These are phyloP conservation scores for Annulohypoxylon maeteangense DNA, from an alignment of 495 filamentous ascomycete genomes.

Conservation along the genomic window DNA sequence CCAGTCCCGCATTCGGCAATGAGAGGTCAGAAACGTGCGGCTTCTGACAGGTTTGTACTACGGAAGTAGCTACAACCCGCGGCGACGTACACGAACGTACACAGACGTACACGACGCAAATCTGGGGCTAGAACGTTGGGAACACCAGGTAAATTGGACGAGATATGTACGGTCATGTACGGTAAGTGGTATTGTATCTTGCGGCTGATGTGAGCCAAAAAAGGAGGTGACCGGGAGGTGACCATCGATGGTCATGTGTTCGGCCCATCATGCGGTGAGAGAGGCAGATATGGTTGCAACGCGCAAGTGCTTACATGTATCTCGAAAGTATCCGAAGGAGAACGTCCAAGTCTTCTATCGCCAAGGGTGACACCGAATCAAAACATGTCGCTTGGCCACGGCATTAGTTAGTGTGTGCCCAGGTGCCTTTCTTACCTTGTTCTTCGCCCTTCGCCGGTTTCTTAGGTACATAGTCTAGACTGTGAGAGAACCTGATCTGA, in stretches of 20 bases:
- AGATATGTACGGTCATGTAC: background rate
- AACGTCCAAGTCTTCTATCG: conserved; percentile 10
- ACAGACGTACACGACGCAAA: conserved; percentile 2
- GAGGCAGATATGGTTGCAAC: conserved; percentile 34
- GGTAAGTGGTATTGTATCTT: conserved; percentile 17
- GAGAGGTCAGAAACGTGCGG: conserved; percentile 21
- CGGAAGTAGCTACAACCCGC: conserved; percentile 18
- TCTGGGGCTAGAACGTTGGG: conserved; percentile 1
- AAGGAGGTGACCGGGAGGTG: conserved; percentile 25
- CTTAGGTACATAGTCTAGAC: background rate
- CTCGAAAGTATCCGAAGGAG: conserved; percentile 21
- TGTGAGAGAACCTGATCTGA: background rate
- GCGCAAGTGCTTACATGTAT: conserved; percentile 44
- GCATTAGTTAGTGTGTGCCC: background rate
- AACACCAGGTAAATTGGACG: conserved; percentile 26
- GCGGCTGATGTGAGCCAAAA: conserved; percentile 43
- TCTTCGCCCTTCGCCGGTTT: background rate
- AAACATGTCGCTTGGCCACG: background rate
- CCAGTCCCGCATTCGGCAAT: conserved; percentile 26
- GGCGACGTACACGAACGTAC: conserved; percentile 12
- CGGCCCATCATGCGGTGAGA: conserved; percentile 41
- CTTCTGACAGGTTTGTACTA: conserved; percentile 35
- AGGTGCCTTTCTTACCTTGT: background rate
- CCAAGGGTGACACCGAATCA: conserved; percentile 16
- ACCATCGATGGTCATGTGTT: conserved; percentile 42